A percentile compares a stretch with the other conserved stretches of the same genome.
Conservation (phyloP, 352 stramenopile genomes). For the Plasmopara muralis region DNA sequence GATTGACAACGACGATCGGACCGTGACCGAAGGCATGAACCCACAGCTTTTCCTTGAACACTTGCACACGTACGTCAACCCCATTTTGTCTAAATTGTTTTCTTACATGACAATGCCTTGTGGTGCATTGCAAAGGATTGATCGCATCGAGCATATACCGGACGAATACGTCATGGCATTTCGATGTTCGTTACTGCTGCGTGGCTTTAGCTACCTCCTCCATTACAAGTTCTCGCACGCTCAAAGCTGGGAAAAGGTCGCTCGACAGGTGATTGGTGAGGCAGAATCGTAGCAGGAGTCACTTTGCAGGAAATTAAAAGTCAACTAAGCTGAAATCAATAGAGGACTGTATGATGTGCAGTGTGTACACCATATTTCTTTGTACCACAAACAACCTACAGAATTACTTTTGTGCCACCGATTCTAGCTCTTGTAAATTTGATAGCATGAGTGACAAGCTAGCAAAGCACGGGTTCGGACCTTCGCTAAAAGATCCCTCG, state of each 20-base stretch:
- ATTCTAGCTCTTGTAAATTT: slow-evolving; percentile 7
- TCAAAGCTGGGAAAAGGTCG: slow-evolving; percentile 69
- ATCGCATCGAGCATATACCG: slow-evolving; percentile 73
- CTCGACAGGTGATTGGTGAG: slow-evolving; percentile 54
- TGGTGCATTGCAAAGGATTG: slow-evolving; percentile 35
- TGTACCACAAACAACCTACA: too few relatives aligned
- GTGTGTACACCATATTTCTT: not conserved
- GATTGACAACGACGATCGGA: slow-evolving; percentile 82
- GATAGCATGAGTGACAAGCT: slow-evolving; percentile 11
- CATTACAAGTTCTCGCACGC: slow-evolving; percentile 85
- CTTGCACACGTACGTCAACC: slow-evolving; percentile 56
- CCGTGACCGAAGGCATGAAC: slow-evolving; percentile 79
- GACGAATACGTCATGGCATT: slow-evolving; percentile 88
- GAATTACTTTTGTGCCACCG: not conserved
- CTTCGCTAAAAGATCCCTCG: slow-evolving; percentile 5
- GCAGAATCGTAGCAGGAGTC: slow-evolving; percentile 17
- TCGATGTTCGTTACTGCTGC: slow-evolving; percentile 74
- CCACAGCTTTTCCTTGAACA: slow-evolving; percentile 81
- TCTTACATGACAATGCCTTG: slow-evolving; percentile 4
- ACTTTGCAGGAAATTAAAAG: not conserved
- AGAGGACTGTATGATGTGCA: not conserved
- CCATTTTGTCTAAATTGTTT: not conserved
- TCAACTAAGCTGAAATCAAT: not conserved
- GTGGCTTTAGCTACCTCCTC: slow-evolving; percentile 77
- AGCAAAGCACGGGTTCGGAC: not conserved